Evolutionary conservation across 345 rosid species (phyloP).

Genomic region (Salix suchowensis): DNA sequence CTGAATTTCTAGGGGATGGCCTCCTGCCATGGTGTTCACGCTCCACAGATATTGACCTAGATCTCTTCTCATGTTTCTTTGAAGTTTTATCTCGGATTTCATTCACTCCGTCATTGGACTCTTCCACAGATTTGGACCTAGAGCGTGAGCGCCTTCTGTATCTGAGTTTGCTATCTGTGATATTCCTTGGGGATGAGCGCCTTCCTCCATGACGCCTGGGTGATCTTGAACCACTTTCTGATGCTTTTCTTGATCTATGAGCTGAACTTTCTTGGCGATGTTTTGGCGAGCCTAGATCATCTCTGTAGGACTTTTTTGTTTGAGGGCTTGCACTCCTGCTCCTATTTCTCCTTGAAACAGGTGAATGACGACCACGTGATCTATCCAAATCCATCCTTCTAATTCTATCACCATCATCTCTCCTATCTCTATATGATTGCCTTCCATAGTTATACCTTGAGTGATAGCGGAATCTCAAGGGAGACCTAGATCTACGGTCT

Average conservation of each 20-base stretch:
- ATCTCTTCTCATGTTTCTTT: slow-evolving; percentile 35
- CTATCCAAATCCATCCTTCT: slow-evolving; percentile 53
- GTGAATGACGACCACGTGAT: slow-evolving; percentile 48
- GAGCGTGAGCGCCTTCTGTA: slow-evolving; percentile 50
- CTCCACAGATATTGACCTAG: slow-evolving; percentile 60
- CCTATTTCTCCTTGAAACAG: slow-evolving; percentile 63
- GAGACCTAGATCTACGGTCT: slow-evolving; percentile 69
- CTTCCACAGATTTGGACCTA: slow-evolving; percentile 57
- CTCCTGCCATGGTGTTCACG: slow-evolving; percentile 29
- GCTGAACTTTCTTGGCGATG: slow-evolving; percentile 50
- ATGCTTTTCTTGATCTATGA: slow-evolving; percentile 40
- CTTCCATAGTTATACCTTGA: slow-evolving; percentile 59
- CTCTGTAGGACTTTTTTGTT: slow-evolving; percentile 43
- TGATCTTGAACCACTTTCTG: slow-evolving; percentile 54
- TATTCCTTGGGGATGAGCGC: slow-evolving; percentile 51
- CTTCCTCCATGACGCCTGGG: slow-evolving; percentile 51
- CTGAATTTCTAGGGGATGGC: slow-evolving; percentile 34
- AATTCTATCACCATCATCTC: slow-evolving; percentile 43
- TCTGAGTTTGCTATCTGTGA: slow-evolving; percentile 37
- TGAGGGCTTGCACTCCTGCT: slow-evolving; percentile 70
- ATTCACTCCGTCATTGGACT: slow-evolving; percentile 33
- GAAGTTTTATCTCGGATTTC: slow-evolving; percentile 36
- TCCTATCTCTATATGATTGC: slow-evolving; percentile 48
- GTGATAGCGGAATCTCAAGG: slow-evolving; percentile 46
- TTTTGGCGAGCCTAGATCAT: slow-evolving; percentile 57